A percentile compares a stretch with the other conserved stretches of the same genome.
Conservation (phyloP, 257 asterid species). For the Solanum commersonii region DNA sequence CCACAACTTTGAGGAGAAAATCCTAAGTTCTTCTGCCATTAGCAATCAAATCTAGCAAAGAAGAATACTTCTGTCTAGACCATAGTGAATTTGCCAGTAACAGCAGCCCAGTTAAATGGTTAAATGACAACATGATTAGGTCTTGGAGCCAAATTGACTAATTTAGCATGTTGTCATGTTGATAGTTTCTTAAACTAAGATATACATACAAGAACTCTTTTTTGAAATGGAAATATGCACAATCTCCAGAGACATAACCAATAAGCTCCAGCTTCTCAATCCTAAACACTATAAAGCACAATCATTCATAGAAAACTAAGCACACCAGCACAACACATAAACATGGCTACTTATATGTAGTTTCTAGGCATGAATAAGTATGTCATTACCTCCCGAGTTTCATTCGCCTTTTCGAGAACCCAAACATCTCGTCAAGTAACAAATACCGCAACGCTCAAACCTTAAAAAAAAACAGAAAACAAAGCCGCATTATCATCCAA, state of each 20-base stretch:
- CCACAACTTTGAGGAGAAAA: not conserved
- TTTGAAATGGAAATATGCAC: not conserved
- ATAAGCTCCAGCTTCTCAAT: not conserved
- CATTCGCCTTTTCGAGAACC: constrained; percentile 75
- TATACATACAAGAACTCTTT: not conserved
- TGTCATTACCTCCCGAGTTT: constrained; percentile 65
- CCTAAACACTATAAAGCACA: not conserved
- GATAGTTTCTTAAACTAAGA: not conserved
- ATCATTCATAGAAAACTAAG: not conserved
- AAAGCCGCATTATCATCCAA: not conserved
- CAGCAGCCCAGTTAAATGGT: not conserved
- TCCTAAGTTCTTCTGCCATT: not conserved
- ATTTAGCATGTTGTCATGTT: not conserved
- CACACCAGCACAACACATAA: not conserved
- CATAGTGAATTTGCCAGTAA: not conserved
- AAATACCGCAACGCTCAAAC: constrained; percentile 2
- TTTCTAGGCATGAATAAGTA: not conserved
- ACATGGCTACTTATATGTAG: not conserved
- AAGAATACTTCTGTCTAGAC: not conserved
- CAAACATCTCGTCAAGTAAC: constrained; percentile 49
- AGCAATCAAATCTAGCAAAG: not conserved
- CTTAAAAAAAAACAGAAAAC: constrained; percentile 8
- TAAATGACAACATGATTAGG: not conserved
- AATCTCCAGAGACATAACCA: not conserved
- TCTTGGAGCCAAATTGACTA: not conserved